Conservation (phyloP, 495 filamentous ascomycete species). For the Podospora pseudopauciseta region DNA sequence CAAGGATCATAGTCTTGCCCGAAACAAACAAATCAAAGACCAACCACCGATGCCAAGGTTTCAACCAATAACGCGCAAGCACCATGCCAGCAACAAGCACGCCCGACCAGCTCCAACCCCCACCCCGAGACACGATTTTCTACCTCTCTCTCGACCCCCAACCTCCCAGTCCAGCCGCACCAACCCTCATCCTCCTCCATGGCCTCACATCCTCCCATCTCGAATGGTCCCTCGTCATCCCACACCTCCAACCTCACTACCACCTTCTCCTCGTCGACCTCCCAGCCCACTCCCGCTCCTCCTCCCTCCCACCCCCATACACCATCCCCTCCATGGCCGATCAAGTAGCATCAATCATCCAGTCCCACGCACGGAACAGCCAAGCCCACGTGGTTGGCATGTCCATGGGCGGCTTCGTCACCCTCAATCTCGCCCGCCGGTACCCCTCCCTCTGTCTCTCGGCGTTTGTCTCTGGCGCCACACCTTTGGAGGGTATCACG, state of each 20-base stretch:
- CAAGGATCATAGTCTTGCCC: too few relatives aligned
- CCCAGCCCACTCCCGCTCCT: constrained; percentile 31
- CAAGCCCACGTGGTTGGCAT: constrained; percentile 32
- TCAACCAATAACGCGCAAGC: too few relatives aligned
- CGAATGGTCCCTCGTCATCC: constrained; percentile 31
- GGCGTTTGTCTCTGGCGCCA: constrained; percentile 28
- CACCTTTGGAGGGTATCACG: constrained; percentile 26
- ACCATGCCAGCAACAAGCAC: too few relatives aligned
- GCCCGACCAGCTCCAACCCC: background rate
- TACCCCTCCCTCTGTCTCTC: constrained; percentile 27
- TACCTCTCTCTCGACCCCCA: background rate
- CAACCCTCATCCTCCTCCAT: constrained; percentile 37
- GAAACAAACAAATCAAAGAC: too few relatives aligned
- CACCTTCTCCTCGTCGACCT: constrained; percentile 36
- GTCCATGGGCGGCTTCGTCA: constrained; percentile 31
- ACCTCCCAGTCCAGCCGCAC: background rate
- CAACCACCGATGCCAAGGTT: too few relatives aligned
- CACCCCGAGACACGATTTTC: background rate
- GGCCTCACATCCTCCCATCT: constrained; percentile 33
- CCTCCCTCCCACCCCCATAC: constrained; percentile 18
- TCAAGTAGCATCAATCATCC: constrained; percentile 31
- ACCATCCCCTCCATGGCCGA: constrained; percentile 27
- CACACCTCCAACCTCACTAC: constrained; percentile 29
- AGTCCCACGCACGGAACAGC: constrained; percentile 28
- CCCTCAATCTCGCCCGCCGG: constrained; percentile 13